A percentile compares a stretch with the other conserved stretches of the same genome.
Evolutionary conservation across 805 yeast species (phyloP).

Genomic region (Clavispora vitiphila): DNA sequence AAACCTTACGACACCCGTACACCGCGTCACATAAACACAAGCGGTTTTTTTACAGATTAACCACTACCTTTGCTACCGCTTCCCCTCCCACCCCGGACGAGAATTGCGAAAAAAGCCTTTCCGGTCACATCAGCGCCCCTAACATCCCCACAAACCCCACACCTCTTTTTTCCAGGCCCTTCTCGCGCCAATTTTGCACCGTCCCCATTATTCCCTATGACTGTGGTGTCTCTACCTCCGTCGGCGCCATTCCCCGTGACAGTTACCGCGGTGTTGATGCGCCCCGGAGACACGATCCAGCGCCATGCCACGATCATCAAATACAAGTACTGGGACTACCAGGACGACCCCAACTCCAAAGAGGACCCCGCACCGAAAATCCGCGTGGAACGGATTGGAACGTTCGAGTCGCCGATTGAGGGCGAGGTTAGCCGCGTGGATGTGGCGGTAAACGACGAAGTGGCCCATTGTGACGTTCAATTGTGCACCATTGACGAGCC

Average conservation of each 20-base stretch:
- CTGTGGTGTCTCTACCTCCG: constrained; percentile 53
- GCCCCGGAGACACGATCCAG: constrained; percentile 41
- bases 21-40: background rate
- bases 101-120: background rate
- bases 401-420: constrained; percentile 78
- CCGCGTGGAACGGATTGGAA: constrained; percentile 64
- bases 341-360: constrained; percentile 46
- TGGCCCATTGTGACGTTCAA: constrained; percentile 41
- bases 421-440: constrained; percentile 56
- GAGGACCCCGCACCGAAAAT: constrained; percentile 40
- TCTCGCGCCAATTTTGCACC: background rate
- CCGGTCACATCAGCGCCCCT: background rate
- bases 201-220: constrained; percentile 19
- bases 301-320: constrained; percentile 53
- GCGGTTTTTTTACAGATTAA: background rate
- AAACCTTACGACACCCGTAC: background rate
- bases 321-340: constrained; percentile 65
- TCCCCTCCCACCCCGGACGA: background rate
- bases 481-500: constrained; percentile 68
- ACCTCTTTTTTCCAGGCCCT: too few relatives aligned
- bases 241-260: constrained; percentile 67
- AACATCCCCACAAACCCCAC: background rate
- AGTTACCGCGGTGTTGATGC: constrained; percentile 45
- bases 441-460: constrained; percentile 55
- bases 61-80: background rate